Base-by-base conservation (phyloP, 2,329 filamentous ascomycete genomes). In the Penicillium verrucosum region DNA sequence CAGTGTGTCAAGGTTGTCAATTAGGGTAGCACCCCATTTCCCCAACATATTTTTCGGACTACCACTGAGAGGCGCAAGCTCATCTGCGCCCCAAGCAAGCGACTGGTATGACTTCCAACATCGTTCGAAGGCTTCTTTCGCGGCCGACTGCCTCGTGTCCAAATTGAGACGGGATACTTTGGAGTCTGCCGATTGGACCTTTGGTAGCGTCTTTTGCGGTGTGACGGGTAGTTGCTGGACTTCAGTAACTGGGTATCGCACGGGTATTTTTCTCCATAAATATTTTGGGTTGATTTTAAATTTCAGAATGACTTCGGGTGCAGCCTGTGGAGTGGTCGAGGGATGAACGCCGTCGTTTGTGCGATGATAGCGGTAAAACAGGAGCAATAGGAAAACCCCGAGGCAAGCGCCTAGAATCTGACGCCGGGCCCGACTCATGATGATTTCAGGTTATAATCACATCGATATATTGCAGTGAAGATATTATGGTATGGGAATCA, bases 21-120 rank as follows among this genome's bases (percentile, higher is more conserved):
- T 88, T 54, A 96, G 71, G 0, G 90, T 92, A n/a, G 90, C 89
- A 27, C 88, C 88, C 90, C 90, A 96, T 47, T 88, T 89, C 66
- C 90, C 92, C 71, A 96, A 95, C 0, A 88, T 89, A 68, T 96
- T 88, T 18, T 82, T 83, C 60, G 79, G 83, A 18, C 76, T 75
- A 36, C 85, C 85, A 51, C 84, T 83, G 7, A 92, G 78, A 2
- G 92, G 92, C 37, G 76, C 80, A n/a, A 97, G 77, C 76, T 96
- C 92, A 69, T 97, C 92, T 62, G 92, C 88, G 63, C 85, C 82
- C 85, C 89, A 93, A 12, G 91, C 92, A 66, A 87, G 81, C 57
- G 85, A 80, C 67, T 81, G 87, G 76, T 97, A 97, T 40, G 89
- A 89, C 7, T 78, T 73, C 92, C 92, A 97, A 1, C 89, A 85